Evolutionary conservation across 768 basidiomycete genomes (phyloP), one percentile per base, ranked within the genome.

Genomic region (Amanita polypyramis): DNA sequence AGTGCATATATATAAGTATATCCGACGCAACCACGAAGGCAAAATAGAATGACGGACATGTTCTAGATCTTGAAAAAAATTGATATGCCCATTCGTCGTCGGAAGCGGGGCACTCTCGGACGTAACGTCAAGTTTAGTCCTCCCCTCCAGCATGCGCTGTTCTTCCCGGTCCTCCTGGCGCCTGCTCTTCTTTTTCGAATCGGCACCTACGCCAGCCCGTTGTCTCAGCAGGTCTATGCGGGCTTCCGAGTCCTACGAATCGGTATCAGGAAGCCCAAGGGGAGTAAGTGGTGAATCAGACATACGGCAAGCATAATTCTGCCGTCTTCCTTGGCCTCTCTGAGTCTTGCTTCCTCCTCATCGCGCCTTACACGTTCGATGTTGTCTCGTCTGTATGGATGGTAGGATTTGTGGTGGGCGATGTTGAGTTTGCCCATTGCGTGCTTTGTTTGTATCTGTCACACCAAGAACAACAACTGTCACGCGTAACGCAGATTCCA

Each of bases 361-460:
- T 92, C 88, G 50, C 59, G 65, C n/a, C 79, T 69, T 1, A 92
- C 86, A 15, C 75, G 76, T 50, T 88, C 86, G 51, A 91, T 86
- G 57, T 92, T 92, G 60, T 92, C 89, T 36, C 80, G 65, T 33
- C 88, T 68, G 59, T 91, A 91, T 0, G 88, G 88, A 54, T 92
- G 88, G 62, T 91, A 91, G 1, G 86, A 89, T 60, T 92, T 92
- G 70, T 90, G 88, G 62, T 91, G 88, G 10, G 88, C 88, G 61
- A 91, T 90, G 60, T 89, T 89, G 19, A 91, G 74, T 58, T 87
- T 87, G 21, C 85, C 87, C 87, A 89, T 89, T n/a, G n/a, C n/a
- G 39, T 4, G 25, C 25, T 3, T 27, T 7, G 25, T 27, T 27
- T 27, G 25, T 27, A n/a, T 27, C 7, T 27, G 25, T 3, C 25